Percentiles rank a stretch among this genome's conserved stretches.
phyloP scores from a whole-genome alignment of 2,329 filamentous ascomycete genomes.

The Pestalotiopsis sp. region DNA sequence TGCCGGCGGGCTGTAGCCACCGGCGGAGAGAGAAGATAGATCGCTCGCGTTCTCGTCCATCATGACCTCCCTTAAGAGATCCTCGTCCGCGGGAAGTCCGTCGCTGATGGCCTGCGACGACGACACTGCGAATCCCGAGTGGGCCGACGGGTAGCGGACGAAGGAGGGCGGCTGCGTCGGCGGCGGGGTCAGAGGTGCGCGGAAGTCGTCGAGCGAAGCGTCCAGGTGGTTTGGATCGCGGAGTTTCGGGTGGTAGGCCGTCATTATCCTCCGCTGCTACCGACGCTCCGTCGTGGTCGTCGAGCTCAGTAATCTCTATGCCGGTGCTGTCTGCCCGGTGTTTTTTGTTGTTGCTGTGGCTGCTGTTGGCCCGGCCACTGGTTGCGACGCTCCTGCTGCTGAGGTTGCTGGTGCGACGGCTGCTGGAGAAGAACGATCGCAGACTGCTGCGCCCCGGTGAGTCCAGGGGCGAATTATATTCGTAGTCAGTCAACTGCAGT shows the following conservation, averaged over 20 bases:
- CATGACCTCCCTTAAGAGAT: constrained; percentile 39
- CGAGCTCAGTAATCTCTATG: constrained; percentile 4
- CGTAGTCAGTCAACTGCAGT: constrained; percentile 24
- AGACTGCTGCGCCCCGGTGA: constrained; percentile 18
- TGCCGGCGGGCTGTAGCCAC: constrained; percentile 61
- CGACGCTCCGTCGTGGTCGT: background rate
- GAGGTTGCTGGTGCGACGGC: constrained; percentile 19
- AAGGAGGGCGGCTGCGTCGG: constrained; percentile 36
- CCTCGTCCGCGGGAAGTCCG: constrained; percentile 36
- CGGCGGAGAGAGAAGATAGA: constrained; percentile 41
- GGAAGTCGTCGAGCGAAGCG: constrained; percentile 54
- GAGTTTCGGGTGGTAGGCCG: constrained; percentile 10
- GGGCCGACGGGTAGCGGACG: constrained; percentile 39
- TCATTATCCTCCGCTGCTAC: constrained; percentile 8
- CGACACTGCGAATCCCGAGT: constrained; percentile 38
- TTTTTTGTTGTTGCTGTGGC: background rate
- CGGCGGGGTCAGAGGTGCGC: constrained; percentile 43
- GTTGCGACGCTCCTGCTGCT: background rate
- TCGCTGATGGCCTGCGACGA: constrained; percentile 22
- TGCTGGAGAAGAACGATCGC: constrained; percentile 27
- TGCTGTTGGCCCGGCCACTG: background rate
- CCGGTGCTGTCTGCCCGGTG: background rate
- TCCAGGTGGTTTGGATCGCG: constrained; percentile 35
- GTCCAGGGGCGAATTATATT: constrained; percentile 18
- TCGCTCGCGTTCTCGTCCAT: constrained; percentile 37